Evolutionary conservation across 2,329 filamentous ascomycete genomes (phyloP), one percentile per base, ranked within the genome.

Genomic region (Fusarium sp.): DNA sequence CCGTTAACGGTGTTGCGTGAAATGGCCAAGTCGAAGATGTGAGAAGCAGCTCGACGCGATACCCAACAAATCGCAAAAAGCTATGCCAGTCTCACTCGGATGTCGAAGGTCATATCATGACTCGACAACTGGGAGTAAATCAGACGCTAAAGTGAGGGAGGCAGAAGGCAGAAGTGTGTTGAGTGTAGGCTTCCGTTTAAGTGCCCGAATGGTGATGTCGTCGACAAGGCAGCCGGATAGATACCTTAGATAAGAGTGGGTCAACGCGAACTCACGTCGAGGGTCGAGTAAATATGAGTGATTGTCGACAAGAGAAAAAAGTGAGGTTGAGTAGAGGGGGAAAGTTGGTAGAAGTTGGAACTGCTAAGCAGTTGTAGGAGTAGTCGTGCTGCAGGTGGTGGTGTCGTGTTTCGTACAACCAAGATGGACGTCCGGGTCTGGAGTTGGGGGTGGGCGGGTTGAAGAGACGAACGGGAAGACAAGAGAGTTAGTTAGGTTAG

Each of bases 61-160:
- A 63, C 59, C 64, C 70, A 72, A 75, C 75, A 73, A 67, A 76
- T 75, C 75, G 74, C 72, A 73, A 72, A 72, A 70, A 70, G 67
- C 72, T 78, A 63, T 63, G 64, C 75, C 74, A 76, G 72, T 78
- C 70, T 76, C 65, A 69, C 76, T 77, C 72, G 76, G 62, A 74
- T 57, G 66, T 66, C 63, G 54, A 55, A 72, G 64, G 64, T 77
- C 73, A 73, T 76, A 79, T 75, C 78, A 79, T 79, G 78, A 78
- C 76, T 79, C 65, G 70, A 68, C 61, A 65, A 61, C 24, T 67
- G 38, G 56, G 63, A 54, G 47, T 61, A 72, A 58, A 65, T 66
- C 65, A 59, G 59, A 47, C 61, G 59, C 70, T 76, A 75, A 53
- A 61, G 47, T 33, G 47, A 48, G 36, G 35, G 45, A 75, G 73